Conservation (phyloP, 768 basidiomycete species). For the Tricholoma bakamatsutake region DNA sequence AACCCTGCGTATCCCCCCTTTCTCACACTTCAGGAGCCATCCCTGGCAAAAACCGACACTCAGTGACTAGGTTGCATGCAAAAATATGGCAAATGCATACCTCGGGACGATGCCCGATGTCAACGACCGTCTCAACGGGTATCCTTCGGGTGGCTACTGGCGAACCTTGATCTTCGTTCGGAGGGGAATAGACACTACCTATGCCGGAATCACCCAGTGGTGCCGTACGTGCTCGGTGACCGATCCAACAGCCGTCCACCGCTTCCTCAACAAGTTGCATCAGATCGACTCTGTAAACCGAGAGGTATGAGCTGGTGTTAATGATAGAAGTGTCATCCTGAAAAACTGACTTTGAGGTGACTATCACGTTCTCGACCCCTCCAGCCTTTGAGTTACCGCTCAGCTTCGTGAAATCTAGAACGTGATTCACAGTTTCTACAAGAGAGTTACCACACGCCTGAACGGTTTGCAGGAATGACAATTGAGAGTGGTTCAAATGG, state of each 20-base stretch:
- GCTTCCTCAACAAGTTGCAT: slow-evolving; percentile 84
- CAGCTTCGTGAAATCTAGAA: slow-evolving; percentile 92
- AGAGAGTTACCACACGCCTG: slow-evolving; percentile 94
- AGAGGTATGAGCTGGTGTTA: slow-evolving; percentile 1
- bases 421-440: slow-evolving; percentile 95
- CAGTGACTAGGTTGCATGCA: slow-evolving; percentile 1
- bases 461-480: slow-evolving; percentile 86
- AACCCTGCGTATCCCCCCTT: slow-evolving; percentile 85
- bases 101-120: slow-evolving; percentile 67
- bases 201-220: slow-evolving; percentile 70
- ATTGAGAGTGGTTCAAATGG: slow-evolving; percentile 71
- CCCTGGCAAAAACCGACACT: slow-evolving; percentile 40
- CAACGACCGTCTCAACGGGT: slow-evolving; percentile 83
- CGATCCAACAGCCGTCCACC: slow-evolving; percentile 92
- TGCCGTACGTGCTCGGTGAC: slow-evolving; percentile 75
- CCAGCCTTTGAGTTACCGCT: slow-evolving; percentile 81
- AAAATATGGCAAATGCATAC: slow-evolving; percentile 28
- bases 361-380: slow-evolving; percentile 71
- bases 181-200: slow-evolving; percentile 89
- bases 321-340: not conserved
- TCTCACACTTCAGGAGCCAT: slow-evolving; percentile 85
- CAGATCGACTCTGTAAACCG: slow-evolving; percentile 51
- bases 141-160: slow-evolving; percentile 31
- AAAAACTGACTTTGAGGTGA: slow-evolving; percentile 50
- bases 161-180: slow-evolving; percentile 46